Percentiles rank a stretch among this genome's conserved stretches.
phyloP scores from a whole-genome alignment of 2,329 filamentous ascomycete species.

The Colletotrichum endophyticum region DNA sequence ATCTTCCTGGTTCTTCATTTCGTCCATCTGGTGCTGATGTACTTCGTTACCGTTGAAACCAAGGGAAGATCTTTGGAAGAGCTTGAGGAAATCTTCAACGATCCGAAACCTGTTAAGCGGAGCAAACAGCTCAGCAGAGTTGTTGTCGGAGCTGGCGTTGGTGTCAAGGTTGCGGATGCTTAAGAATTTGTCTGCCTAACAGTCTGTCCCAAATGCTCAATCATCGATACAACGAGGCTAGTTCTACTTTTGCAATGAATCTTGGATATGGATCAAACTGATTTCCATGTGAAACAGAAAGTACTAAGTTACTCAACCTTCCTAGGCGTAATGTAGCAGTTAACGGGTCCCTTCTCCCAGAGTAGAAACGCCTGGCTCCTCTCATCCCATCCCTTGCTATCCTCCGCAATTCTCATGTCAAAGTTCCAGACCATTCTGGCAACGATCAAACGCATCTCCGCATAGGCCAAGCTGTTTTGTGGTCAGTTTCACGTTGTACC shows the following conservation, averaged over 20 bases:
- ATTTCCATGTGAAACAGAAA: background rate
- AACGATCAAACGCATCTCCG: slow-evolving; percentile 53
- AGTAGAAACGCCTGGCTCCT: slow-evolving; percentile 40
- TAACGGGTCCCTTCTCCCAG: slow-evolving; percentile 36
- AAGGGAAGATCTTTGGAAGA: slow-evolving; percentile 60
- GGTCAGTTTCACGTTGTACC: background rate
- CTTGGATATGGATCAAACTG: background rate
- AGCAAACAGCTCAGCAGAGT: slow-evolving; percentile 9
- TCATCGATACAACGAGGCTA: background rate
- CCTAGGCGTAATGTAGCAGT: background rate
- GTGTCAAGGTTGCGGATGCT: slow-evolving; percentile 5
- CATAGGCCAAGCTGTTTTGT: slow-evolving; percentile 41
- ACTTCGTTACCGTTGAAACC: slow-evolving; percentile 47
- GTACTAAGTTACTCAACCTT: background rate
- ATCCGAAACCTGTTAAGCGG: slow-evolving; percentile 26
- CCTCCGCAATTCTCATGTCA: slow-evolving; percentile 42
- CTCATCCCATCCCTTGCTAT: slow-evolving; percentile 39
- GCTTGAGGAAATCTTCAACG: slow-evolving; percentile 60
- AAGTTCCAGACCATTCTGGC: slow-evolving; percentile 50
- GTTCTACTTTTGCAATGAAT: background rate
- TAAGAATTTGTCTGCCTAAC: background rate
- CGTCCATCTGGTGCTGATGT: slow-evolving; percentile 20
- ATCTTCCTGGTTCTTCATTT: slow-evolving; percentile 49
- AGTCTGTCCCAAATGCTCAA: no score
- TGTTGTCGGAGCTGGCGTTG: slow-evolving; percentile 12